Percentiles rank a stretch among this genome's conserved stretches.
Conservation (phyloP, 352 stramenopile genomes). For the Elongisporangium prolatum region DNA sequence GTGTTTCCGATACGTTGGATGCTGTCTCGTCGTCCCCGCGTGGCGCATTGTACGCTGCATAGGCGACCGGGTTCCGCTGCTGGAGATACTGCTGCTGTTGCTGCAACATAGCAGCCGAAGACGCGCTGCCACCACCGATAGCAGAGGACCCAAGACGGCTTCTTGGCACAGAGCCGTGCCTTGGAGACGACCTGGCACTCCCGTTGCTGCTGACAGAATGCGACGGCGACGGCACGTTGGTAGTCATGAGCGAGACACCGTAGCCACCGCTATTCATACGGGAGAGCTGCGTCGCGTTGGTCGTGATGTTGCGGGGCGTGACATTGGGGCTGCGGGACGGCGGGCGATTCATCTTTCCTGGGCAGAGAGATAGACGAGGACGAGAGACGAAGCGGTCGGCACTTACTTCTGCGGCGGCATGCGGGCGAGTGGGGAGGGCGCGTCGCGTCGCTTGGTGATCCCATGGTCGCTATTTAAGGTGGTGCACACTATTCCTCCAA, state of each 20-base stretch:
- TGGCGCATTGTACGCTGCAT: conserved; percentile 34
- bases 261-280: conserved; percentile 5
- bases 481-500: background rate
- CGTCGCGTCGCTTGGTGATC: background rate
- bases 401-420: background rate
- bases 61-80: conserved; percentile 64
- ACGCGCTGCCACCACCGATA: conserved; percentile 16
- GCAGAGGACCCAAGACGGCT: conserved; percentile 11
- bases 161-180: conserved; percentile 3
- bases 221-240: conserved; percentile 37
- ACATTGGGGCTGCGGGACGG: background rate
- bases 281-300: background rate
- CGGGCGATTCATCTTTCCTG: background rate
- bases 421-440: background rate
- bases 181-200: conserved; percentile 31
- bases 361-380: background rate
- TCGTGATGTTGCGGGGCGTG: conserved; percentile 10
- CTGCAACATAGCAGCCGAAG: conserved; percentile 19
- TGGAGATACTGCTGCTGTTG: conserved; percentile 29
- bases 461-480: background rate
- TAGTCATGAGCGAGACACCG: conserved; percentile 30
- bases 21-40: conserved; percentile 54
- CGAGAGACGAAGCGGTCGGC: background rate
- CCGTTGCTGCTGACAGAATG: conserved; percentile 17
- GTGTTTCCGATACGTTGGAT: conserved; percentile 52